Base-by-base conservation (phyloP, 371 early-diverging fungal genomes). In the Blastocladiella emersonii region DNA sequence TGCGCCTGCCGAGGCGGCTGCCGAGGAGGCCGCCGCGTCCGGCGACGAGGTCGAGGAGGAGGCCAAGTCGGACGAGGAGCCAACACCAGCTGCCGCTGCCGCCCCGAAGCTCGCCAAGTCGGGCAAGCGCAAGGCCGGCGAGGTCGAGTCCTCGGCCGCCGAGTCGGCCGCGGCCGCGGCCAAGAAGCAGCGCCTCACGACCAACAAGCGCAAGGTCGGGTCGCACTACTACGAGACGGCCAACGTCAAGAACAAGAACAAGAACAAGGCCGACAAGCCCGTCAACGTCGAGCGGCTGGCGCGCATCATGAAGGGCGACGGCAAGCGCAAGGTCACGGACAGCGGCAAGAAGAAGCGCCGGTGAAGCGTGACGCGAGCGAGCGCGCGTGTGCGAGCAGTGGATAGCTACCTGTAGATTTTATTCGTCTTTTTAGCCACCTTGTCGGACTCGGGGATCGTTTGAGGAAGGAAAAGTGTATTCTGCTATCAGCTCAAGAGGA, bases 211-310 rank as follows among this genome's bases (percentile, higher is more conserved):
- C 49, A 91, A 91, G 77, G 80, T 84, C 53, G 92, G 91, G 61
- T 78, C 77, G 34, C 87, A 94, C 74, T 95, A 82, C 71, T 95
- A 93, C 67, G 86, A 87, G 63, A 78, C 79, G 1, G 92, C 91
- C 68, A 95, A 95, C 70, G 87, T 93, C 70, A 95, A 95, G 82
- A 91, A 90, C 70, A 95, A 95, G 82, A 91, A 90, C 74, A 79
- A 90, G 56, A 87, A 84, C 71, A 90, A 88, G 71, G 82, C 78
- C 67, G 36, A n/a, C n/a, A 37, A 44, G 35, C 61, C 43, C 49
- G 44, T 44, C 44, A 36, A n/a, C n/a, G 13, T 27, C 27, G 49
- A 43, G 21, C 30, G 35, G 61, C 23, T 61, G 27, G 61, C 21
- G n/a, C 21, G 30, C 21, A 17, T 19, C 7, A 21, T 61, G 44